Evolutionary conservation across 768 basidiomycete species (phyloP), one percentile per base, ranked within the genome.

Genomic region (Termitomyces sp.): DNA sequence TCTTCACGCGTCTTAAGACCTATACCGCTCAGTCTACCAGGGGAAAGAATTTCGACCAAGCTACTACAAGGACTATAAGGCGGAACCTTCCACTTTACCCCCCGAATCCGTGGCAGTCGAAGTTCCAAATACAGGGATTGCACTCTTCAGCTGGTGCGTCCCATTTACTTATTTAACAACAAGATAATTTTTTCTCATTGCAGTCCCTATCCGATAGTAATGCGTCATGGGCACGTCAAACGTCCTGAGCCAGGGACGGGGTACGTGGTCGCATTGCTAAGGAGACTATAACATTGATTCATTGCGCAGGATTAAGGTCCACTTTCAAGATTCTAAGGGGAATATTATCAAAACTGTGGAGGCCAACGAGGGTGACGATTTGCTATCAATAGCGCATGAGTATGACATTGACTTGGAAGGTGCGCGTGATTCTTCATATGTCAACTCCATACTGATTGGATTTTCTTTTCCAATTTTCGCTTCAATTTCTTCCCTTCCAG

Each of bases 351-450:
- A 89, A 73, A 95, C 89, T 0, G 84, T 97, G 9, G 91, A 98
- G 69, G 96, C 82, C 2, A 95, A 89, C 70, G 94, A 95, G 67
- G 97, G 95, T 12, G 96, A 99, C 68, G 93, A 97, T 68, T 75
- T 99, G 39, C 76, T 99, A 36, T 86, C 87, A 24, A 78, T 99
- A 56, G 95, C 95, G 6, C 95, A 97, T 67, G 95, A 97, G 71
- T 86, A 96, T 68, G 96, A 98, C 66, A 84, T 99, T 56, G 96
- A 98, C 69, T 79, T 98, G 20, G 96, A 98, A 79, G 95, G 95
- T 93, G 63, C 61, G 81, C 42, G n/a, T 31, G 41, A 42, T 20
- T 11, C 39, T 50, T 48, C 49, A 47, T 44, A 6, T 11, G 22
- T 12, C 34, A 56, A 47, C 22, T 27, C 16, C 22, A 50, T 34